These are phyloP conservation scores for Phaeosphaeria sp. DNA, from an alignment of 2,329 filamentous ascomycete species.

Conservation along the genomic window DNA sequence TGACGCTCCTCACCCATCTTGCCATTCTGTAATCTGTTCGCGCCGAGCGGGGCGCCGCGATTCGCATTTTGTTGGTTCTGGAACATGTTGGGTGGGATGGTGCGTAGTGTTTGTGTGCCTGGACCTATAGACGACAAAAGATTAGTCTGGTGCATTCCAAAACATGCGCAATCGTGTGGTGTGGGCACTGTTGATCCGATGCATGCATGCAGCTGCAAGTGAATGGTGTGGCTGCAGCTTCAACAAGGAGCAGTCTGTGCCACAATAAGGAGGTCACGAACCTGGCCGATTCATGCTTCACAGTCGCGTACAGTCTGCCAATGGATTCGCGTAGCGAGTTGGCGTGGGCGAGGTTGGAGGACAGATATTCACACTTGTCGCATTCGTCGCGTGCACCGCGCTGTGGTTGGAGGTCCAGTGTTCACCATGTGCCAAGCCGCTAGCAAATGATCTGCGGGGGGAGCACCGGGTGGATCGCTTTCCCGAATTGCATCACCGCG, in stretches of 20 bases:
- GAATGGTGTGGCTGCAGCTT: slow-evolving; percentile 15
- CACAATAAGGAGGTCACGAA: slow-evolving; percentile 39
- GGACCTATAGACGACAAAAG: slow-evolving; percentile 47
- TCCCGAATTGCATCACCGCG: not conserved
- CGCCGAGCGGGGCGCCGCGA: slow-evolving; percentile 56
- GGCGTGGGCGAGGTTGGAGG: not conserved
- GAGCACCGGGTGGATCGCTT: not conserved
- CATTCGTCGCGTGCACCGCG: slow-evolving; percentile 4
- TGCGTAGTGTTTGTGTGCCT: slow-evolving; percentile 59
- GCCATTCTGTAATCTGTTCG: slow-evolving; percentile 60
- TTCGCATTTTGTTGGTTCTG: slow-evolving; percentile 56
- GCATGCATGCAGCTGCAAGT: slow-evolving; percentile 4
- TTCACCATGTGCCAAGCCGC: slow-evolving; percentile 3
- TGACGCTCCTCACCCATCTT: slow-evolving; percentile 55
- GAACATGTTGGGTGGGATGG: slow-evolving; percentile 61
- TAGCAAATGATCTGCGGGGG: slow-evolving; percentile 4
- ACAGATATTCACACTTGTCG: not conserved
- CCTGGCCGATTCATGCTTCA: slow-evolving; percentile 58
- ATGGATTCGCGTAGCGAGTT: not conserved
- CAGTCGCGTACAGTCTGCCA: slow-evolving; percentile 10
- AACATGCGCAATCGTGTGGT: not conserved
- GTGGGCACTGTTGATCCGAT: not conserved
- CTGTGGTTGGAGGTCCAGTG: not conserved
- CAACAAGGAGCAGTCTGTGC: slow-evolving; percentile 24
- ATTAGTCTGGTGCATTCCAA: slow-evolving; percentile 9